Evolutionary conservation across 805 yeast genomes (phyloP).

Genomic region (Candida quercuum): DNA sequence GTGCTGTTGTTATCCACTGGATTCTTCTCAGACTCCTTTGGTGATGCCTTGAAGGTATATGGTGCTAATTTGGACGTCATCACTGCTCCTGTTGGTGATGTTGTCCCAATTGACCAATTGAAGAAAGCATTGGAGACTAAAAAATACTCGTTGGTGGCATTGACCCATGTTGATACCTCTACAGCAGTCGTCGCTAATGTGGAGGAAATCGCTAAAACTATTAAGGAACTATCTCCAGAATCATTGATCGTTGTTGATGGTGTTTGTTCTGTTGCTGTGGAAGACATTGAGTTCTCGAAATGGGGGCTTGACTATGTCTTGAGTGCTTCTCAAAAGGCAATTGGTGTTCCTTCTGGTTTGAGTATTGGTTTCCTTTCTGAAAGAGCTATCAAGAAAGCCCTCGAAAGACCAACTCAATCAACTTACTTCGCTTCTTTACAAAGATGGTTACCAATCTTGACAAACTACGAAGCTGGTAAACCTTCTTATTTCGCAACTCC

Average conservation of each 20-base stretch:
- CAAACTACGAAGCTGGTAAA: conserved; percentile 76
- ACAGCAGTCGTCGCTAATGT: conserved; percentile 87
- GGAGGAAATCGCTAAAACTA: conserved; percentile 52
- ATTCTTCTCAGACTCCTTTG: conserved; percentile 79
- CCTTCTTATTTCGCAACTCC: conserved; percentile 94
- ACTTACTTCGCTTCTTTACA: conserved; percentile 63
- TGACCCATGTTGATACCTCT: conserved; percentile 95
- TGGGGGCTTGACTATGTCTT: conserved; percentile 90
- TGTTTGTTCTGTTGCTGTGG: conserved; percentile 92
- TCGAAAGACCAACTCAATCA: conserved; percentile 38
- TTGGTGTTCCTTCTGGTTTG: conserved; percentile 92
- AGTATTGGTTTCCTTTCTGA: conserved; percentile 70
- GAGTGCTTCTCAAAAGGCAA: conserved; percentile 93
- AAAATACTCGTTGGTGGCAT: conserved; percentile 64
- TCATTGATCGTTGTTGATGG: conserved; percentile 87
- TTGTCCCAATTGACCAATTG: conserved; percentile 51
- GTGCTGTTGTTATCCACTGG: conserved; percentile 87
- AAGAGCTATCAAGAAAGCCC: conserved; percentile 64
- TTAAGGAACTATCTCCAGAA: conserved; percentile 65
- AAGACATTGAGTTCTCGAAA: conserved; percentile 72
- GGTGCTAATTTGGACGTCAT: conserved; percentile 72
- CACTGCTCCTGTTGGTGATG: conserved; percentile 69
- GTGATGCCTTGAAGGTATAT: conserved; percentile 66
- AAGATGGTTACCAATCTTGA: conserved; percentile 87
- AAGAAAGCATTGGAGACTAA: conserved; percentile 47